Base-by-base conservation (phyloP, 2,329 filamentous ascomycete species). In the Hypoxylon sp. region DNA sequence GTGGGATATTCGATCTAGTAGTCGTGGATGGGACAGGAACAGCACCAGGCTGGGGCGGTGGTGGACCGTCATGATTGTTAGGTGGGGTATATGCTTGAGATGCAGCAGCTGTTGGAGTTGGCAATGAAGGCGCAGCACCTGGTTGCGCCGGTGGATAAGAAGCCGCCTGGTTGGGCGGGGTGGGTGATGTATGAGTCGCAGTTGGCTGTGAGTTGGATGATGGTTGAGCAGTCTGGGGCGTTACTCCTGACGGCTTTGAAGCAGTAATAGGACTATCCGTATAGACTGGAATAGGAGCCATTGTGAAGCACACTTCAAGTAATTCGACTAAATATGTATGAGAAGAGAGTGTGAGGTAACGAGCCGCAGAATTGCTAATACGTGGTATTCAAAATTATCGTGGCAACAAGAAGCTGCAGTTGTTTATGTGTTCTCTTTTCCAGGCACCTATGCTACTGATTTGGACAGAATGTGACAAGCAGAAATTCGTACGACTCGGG, bases 241-340 rank as follows among this genome's bases (percentile, higher is more conserved):
- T 77, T 30, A 75, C 70, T 5, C 75, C 76, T 5, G 81, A 80
- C 52, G 86, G 81, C 78, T 88, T 89, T 63, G 84, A 80, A 38
- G 85, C 84, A 41, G 64, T 68, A 76, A 90, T 88, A 49, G 88
- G 88, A 75, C 86, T 88, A 60, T 85, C 78, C 36, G 83, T 85
- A 77, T 89, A 88, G 45, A 90, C 83, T 51, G 84, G 86, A 67
- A 90, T 85, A n/a, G 87, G 84, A 52, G 87, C 82, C 88, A 90
- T 90, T n/a, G 50, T 80, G 74, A 64, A 19, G 19, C 28, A 34
- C 50, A 13, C 52, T 51, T 34, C 11, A 34, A 28, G 28, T 34
- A 34, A 17, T 25, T 58, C 17, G 34, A 34, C 9, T 52, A 10
- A 17, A 48, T 9, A 46, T 4, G 14, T 19, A 5, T 51, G 10